phyloP scores from a whole-genome alignment of 306 rosid species.

The Dalbergia oliveri region DNA sequence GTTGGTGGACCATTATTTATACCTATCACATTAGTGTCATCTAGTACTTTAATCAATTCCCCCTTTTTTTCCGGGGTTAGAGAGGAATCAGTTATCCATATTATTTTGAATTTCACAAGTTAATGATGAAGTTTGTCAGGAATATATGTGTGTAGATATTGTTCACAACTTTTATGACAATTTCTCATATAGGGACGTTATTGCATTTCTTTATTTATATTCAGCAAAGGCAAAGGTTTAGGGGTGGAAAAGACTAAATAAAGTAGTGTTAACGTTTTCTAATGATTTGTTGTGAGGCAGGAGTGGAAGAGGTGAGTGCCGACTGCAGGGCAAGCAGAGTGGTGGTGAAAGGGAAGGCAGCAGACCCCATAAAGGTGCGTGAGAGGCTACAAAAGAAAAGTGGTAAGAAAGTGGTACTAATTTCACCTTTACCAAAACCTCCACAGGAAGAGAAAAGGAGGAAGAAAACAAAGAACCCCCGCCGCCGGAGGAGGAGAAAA shows the following conservation, averaged over 20 bases:
- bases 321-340: constrained; percentile 78
- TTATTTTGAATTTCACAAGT: too few species aligned
- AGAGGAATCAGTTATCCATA: too few species aligned
- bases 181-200: too few species aligned
- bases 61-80: too few species aligned
- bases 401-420: constrained; percentile 83
- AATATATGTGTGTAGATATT: too few species aligned
- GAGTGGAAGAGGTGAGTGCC: constrained; percentile 84
- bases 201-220: too few species aligned
- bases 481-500: constrained; percentile 56
- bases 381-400: constrained; percentile 91
- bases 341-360: constrained; percentile 88
- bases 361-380: constrained; percentile 87
- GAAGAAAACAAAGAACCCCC: constrained; percentile 58
- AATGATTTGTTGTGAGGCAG: constrained; percentile 37
- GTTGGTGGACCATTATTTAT: neutral
- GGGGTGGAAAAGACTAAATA: constrained; percentile 18
- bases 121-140: too few species aligned
- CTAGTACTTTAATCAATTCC: too few species aligned
- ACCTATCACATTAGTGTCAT: neutral
- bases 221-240: neutral
- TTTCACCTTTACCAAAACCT: constrained; percentile 93
- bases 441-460: constrained; percentile 54
- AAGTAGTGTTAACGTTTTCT: neutral
- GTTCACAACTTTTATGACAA: too few species aligned